phyloP scores from a whole-genome alignment of 495 filamentous ascomycete species.

The Glonium stellatum region DNA sequence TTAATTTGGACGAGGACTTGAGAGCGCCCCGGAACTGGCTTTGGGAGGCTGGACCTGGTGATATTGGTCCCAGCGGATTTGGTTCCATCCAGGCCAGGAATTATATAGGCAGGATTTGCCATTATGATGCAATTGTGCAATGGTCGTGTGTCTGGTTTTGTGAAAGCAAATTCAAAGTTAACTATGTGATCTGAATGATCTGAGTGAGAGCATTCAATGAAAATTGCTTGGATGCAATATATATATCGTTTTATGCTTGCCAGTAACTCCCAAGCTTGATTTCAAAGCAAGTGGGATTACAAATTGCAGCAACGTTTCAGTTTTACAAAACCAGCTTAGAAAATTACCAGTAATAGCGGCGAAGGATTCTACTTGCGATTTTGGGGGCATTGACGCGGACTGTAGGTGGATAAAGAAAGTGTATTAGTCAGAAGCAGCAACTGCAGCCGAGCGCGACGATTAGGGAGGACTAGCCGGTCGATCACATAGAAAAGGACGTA shows the following conservation, averaged over 20 bases:
- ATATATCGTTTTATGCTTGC: neutral
- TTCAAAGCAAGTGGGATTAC: neutral
- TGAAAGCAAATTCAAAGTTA: too few species aligned
- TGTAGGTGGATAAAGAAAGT: too few species aligned
- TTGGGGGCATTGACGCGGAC: too few species aligned
- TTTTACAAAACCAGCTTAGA: neutral
- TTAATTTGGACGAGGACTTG: slow-evolving; percentile 30
- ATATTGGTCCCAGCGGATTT: slow-evolving; percentile 5
- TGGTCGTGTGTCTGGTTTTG: too few species aligned
- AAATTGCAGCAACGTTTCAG: neutral
- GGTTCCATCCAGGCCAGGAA: neutral
- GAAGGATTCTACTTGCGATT: too few species aligned
- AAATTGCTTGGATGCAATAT: too few species aligned
- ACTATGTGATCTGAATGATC: too few species aligned
- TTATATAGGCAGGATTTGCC: neutral
- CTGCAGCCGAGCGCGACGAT: neutral
- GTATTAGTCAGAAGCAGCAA: neutral
- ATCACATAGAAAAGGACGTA: too few species aligned
- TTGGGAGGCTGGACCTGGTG: slow-evolving; percentile 5
- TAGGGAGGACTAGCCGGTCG: neutral
- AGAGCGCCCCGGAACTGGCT: slow-evolving; percentile 20
- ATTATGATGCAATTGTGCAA: too few species aligned
- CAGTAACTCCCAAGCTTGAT: neutral
- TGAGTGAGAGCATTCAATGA: too few species aligned
- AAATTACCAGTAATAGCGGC: neutral